Evolutionary conservation across 345 rosid species (phyloP).

Genomic region (Salix udensis): DNA sequence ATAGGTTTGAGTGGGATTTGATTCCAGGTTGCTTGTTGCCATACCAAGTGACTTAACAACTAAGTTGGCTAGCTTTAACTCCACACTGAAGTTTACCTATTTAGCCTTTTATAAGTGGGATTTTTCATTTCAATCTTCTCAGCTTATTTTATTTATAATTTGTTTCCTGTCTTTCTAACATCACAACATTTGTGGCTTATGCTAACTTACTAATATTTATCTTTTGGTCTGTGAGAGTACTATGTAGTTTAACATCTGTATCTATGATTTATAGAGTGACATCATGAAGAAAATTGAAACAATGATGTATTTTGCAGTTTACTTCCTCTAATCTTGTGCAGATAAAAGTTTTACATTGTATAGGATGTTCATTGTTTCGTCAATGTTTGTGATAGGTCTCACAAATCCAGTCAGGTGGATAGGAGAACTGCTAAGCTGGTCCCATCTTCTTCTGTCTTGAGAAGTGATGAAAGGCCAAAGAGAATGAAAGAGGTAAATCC

Average conservation of each 20-base stretch:
- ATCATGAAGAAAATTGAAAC: neutral
- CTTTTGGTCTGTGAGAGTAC: neutral
- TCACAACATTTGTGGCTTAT: neutral
- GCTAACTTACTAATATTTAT: neutral
- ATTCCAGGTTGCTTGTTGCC: neutral
- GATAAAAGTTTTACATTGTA: neutral
- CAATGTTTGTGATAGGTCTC: conserved; percentile 31
- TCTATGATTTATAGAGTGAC: neutral
- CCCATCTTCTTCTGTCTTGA: conserved; percentile 39
- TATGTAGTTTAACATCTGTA: neutral
- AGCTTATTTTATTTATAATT: neutral
- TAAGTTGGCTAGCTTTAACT: neutral
- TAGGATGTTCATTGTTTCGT: conserved; percentile 8
- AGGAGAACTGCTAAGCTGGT: conserved; percentile 45
- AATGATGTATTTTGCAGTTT: neutral
- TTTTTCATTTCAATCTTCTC: neutral
- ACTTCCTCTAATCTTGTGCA: neutral
- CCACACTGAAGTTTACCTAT: neutral
- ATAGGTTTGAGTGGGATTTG: neutral
- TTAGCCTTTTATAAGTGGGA: neutral
- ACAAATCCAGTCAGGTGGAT: conserved; percentile 31
- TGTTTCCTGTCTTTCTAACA: neutral
- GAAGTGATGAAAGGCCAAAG: conserved; percentile 33
- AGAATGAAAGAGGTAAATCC: conserved; percentile 48
- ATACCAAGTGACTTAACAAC: neutral